A percentile compares a stretch with the other conserved stretches of the same genome.
Evolutionary conservation across 2,329 filamentous ascomycete genomes (phyloP).

Genomic region (Zalaria obscura): DNA sequence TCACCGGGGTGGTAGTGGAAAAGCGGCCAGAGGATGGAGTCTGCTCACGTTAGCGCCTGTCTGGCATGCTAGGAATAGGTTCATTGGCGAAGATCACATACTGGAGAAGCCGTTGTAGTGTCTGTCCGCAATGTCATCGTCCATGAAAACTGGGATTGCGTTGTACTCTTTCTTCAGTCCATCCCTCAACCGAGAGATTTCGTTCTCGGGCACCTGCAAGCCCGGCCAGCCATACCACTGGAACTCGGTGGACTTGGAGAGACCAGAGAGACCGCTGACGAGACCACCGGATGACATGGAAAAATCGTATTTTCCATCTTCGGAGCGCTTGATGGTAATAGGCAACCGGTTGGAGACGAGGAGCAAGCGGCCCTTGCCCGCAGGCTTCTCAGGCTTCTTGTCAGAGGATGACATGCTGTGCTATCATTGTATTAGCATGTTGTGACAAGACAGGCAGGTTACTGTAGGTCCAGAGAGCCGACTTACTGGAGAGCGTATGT

Average conservation of each 20-base stretch:
- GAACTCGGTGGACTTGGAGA: slow-evolving; percentile 86
- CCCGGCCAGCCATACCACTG: slow-evolving; percentile 99
- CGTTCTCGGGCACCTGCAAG: slow-evolving; percentile 74
- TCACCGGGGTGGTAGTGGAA: slow-evolving; percentile 98
- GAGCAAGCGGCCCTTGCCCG: slow-evolving; percentile 44
- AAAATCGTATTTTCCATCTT: slow-evolving; percentile 84
- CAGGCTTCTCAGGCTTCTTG: neutral
- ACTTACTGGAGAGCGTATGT: no score
- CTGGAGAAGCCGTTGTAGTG: slow-evolving; percentile 98
- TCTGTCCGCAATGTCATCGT: slow-evolving; percentile 81
- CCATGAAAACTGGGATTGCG: slow-evolving; percentile 83
- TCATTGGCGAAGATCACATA: slow-evolving; percentile 29
- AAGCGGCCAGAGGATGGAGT: slow-evolving; percentile 95
- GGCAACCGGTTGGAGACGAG: slow-evolving; percentile 90
- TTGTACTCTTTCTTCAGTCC: slow-evolving; percentile 76
- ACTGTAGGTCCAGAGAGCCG: no score
- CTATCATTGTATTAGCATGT: no score
- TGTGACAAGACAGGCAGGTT: no score
- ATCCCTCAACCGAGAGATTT: slow-evolving; percentile 59
- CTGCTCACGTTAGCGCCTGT: slow-evolving; percentile 27
- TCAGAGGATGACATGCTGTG: neutral
- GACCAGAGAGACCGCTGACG: slow-evolving; percentile 80
- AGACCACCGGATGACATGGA: slow-evolving; percentile 95
- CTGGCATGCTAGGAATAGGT: slow-evolving; percentile 1
- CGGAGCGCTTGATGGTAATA: slow-evolving; percentile 88